A percentile compares a stretch with the other conserved stretches of the same genome.
These are phyloP conservation scores for Gastrolobium villosum DNA, from an alignment of 306 rosid species.

Conservation along the genomic window DNA sequence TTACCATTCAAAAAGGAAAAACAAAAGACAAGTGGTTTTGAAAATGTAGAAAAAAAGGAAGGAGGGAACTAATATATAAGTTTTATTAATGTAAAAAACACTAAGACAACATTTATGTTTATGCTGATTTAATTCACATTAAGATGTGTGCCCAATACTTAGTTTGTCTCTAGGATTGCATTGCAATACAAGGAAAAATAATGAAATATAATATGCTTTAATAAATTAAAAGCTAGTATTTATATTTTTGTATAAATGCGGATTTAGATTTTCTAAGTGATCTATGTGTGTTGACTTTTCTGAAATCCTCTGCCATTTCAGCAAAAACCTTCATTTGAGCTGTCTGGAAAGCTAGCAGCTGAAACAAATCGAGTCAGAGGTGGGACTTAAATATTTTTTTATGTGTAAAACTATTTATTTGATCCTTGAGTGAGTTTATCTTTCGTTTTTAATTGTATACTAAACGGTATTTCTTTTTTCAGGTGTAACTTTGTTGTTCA, in stretches of 20 bases:
- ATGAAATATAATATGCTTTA: slow-evolving; percentile 8
- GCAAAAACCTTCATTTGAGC: slow-evolving; percentile 96
- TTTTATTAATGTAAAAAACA: slow-evolving; percentile 17
- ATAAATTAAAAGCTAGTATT: slow-evolving; percentile 30
- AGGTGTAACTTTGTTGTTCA: slow-evolving; percentile 87
- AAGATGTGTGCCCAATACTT: slow-evolving; percentile 1
- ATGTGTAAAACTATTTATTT: slow-evolving; percentile 19
- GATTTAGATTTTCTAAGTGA: slow-evolving; percentile 21
- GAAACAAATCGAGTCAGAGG: slow-evolving; percentile 96
- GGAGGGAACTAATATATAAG: neutral
- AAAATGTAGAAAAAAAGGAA: neutral
- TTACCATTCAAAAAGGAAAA: slow-evolving; percentile 28
- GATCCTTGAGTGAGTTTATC: slow-evolving; percentile 4
- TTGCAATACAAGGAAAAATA: slow-evolving; percentile 25
- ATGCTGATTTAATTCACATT: slow-evolving; percentile 14
- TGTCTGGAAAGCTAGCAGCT: slow-evolving; percentile 98
- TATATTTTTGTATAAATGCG: slow-evolving; percentile 8
- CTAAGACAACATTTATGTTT: neutral
- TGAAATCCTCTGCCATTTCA: slow-evolving; percentile 53
- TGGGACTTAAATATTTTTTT: slow-evolving; percentile 43
- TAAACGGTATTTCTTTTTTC: slow-evolving; percentile 47
- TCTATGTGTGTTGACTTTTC: slow-evolving; percentile 37
- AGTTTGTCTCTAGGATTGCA: slow-evolving; percentile 19
- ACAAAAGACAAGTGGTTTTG: neutral
- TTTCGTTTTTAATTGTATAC: slow-evolving; percentile 36